Base-by-base conservation (phyloP, 2,329 filamentous ascomycete genomes). In the Aspergillus sp. region DNA sequence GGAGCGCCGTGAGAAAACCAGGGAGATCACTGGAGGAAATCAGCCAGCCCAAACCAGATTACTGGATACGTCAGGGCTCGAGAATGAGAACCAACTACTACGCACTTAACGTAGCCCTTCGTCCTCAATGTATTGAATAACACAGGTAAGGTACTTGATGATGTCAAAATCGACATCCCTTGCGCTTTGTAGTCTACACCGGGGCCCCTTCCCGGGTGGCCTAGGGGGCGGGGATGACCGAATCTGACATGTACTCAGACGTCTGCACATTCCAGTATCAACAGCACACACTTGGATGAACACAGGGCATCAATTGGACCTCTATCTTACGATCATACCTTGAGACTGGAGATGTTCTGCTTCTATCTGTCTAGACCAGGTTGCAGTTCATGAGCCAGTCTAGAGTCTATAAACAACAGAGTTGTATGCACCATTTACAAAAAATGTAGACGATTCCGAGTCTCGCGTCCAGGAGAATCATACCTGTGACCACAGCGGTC, bases 401-500 rank as follows among this genome's bases (percentile, higher is more conserved):
- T 43, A 9, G n/a, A 48, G 15, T 17, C 15, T 48, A 35, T 48
- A 37, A 35, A 27, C 27, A 48, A 7, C 21, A 46, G 7, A 48
- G 41, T 24, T 31, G 48, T 49, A 40, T 39, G 47, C 21, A 39
- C 17, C 17, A 49, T 35, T 31, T 23, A 27, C 44, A 33, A 12
- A 50, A 40, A 51, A 27, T 23, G 11, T 37, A 27, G 23, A 54
- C 35, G 43, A 8, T 23, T 12, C 46, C 51, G 14, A 37, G 15
- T 37, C 24, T 41, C 41, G 23, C 8, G 17, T 21, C 12, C n/a
- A 43, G 40, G 31, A 33, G 33, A 31, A 47, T 67, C 66, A 76
- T 11, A 76, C 65, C 58, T 74, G 72, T 24, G 65, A 62, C 67
- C 75, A 76, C 8, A 77, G 67, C 5, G 75, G 73, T 51, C 56